Conservation (phyloP, 1,284 basidiomycete species). For the Ganoderma boninense region DNA sequence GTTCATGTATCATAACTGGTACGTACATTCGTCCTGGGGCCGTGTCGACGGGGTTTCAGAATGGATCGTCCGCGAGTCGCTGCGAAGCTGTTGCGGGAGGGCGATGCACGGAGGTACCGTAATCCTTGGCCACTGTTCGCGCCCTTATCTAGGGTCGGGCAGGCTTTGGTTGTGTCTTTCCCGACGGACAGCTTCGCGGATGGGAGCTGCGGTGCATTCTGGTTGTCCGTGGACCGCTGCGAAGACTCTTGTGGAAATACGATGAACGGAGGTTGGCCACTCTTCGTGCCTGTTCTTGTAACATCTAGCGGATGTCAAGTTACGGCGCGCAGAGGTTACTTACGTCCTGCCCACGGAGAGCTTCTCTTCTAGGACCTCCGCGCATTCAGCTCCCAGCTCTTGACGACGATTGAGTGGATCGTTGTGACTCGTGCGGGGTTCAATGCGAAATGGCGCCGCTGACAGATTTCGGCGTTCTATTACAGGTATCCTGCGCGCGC, state of each 20-base stretch:
- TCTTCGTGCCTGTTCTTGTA: too few relatives aligned
- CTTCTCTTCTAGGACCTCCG: too few relatives aligned
- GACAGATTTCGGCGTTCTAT: not conserved
- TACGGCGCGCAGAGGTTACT: too few relatives aligned
- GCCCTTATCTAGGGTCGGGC: not conserved
- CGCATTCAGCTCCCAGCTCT: not conserved
- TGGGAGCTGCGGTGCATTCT: not conserved
- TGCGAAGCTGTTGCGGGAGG: not conserved
- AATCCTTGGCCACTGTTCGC: not conserved
- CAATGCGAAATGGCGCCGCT: too few relatives aligned
- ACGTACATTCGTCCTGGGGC: slow-evolving; percentile 39
- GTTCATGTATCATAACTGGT: slow-evolving; percentile 96
- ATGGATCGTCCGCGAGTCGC: not conserved
- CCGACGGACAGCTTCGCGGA: not conserved
- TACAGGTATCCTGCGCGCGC: slow-evolving; percentile 94
- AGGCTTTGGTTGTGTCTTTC: not conserved
- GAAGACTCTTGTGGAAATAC: too few relatives aligned
- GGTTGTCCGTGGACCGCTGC: not conserved
- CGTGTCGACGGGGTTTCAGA: not conserved
- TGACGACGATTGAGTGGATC: not conserved
- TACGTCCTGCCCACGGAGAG: too few relatives aligned
- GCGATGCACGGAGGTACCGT: not conserved
- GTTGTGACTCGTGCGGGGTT: too few relatives aligned
- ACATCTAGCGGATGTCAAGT: too few relatives aligned
- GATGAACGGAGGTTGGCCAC: too few relatives aligned